Evolutionary conservation across 2,329 filamentous ascomycete species (phyloP).

Genomic region (Septoria linicola): DNA sequence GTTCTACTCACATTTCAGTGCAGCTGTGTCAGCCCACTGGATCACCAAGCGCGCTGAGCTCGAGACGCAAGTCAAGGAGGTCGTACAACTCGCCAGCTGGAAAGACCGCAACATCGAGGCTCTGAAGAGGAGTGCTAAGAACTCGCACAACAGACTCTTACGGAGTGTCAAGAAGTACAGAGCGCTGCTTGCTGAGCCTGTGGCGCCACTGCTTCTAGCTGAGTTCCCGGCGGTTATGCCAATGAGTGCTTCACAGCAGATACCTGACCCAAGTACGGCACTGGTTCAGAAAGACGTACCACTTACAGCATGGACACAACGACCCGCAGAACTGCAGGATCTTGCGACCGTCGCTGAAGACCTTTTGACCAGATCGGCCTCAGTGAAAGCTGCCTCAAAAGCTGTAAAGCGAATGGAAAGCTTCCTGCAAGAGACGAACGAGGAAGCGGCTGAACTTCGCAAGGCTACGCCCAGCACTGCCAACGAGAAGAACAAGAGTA

Average conservation of each 20-base stretch:
- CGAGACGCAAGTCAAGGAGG: slow-evolving; percentile 91
- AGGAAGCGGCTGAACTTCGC: slow-evolving; percentile 69
- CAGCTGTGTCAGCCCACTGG: slow-evolving; percentile 63
- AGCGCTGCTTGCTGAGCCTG: slow-evolving; percentile 70
- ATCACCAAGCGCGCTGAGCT: slow-evolving; percentile 66
- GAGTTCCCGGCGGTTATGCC: slow-evolving; percentile 22
- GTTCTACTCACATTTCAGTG: slow-evolving; percentile 71
- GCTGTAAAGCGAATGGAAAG: slow-evolving; percentile 16
- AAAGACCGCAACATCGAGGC: slow-evolving; percentile 95
- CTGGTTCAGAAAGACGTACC: neutral
- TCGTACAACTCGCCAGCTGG: slow-evolving; percentile 94
- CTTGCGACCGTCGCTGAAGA: neutral
- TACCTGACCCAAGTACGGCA: neutral
- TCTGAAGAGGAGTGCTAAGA: slow-evolving; percentile 81
- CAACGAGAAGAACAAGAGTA: slow-evolving; percentile 80
- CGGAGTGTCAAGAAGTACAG: slow-evolving; percentile 89
- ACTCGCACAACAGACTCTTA: slow-evolving; percentile 89
- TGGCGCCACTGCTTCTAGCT: slow-evolving; percentile 56
- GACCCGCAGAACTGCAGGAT: slow-evolving; percentile 4
- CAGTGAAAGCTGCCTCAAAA: neutral
- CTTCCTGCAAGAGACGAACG: slow-evolving; percentile 54
- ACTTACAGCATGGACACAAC: slow-evolving; percentile 12
- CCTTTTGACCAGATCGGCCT: neutral
- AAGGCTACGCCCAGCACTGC: slow-evolving; percentile 79
- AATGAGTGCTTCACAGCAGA: neutral